Conservation (phyloP, 352 stramenopile species). For the Poterioochromonas sp. region DNA sequence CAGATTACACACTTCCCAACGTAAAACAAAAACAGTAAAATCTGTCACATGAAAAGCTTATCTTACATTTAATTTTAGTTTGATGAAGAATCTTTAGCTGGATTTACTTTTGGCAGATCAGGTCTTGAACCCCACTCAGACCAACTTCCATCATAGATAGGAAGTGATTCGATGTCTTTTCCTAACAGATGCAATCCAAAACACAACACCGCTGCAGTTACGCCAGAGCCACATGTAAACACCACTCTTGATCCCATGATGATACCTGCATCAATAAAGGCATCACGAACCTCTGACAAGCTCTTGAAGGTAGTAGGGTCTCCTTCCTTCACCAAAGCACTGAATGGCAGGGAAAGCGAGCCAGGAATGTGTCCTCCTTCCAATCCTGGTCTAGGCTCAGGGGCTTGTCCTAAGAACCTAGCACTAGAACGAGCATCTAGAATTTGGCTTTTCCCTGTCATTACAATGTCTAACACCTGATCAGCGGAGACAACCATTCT, state of each 20-base stretch:
- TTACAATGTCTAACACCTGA: not conserved
- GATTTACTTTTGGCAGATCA: not conserved
- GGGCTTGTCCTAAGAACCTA: conserved; percentile 67
- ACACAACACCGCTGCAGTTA: conserved; percentile 50
- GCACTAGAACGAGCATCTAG: conserved; percentile 69
- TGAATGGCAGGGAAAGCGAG: conserved; percentile 71
- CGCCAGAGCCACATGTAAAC: conserved; percentile 44
- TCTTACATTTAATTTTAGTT: too few relatives aligned
- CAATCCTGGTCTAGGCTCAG: conserved; percentile 70
- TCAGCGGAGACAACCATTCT: not conserved
- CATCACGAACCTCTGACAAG: conserved; percentile 60
- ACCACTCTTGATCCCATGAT: conserved; percentile 33
- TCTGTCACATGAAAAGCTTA: too few relatives aligned
- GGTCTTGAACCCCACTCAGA: conserved; percentile 53
- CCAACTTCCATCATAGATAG: conserved; percentile 78
- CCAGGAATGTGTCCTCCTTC: conserved; percentile 73
- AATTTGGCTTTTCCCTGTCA: conserved; percentile 69
- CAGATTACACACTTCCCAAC: too few relatives aligned
- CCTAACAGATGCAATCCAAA: conserved; percentile 52
- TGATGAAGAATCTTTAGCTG: not conserved
- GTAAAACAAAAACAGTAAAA: too few relatives aligned
- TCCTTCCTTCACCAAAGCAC: conserved; percentile 53
- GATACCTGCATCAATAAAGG: conserved; percentile 31
- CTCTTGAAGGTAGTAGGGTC: conserved; percentile 40
- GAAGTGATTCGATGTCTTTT: conserved; percentile 37